Percentiles rank a stretch among this genome's conserved stretches.
Conservation (phyloP, 768 basidiomycete species). For the Tylopilus plumbeoviolaceoides region DNA sequence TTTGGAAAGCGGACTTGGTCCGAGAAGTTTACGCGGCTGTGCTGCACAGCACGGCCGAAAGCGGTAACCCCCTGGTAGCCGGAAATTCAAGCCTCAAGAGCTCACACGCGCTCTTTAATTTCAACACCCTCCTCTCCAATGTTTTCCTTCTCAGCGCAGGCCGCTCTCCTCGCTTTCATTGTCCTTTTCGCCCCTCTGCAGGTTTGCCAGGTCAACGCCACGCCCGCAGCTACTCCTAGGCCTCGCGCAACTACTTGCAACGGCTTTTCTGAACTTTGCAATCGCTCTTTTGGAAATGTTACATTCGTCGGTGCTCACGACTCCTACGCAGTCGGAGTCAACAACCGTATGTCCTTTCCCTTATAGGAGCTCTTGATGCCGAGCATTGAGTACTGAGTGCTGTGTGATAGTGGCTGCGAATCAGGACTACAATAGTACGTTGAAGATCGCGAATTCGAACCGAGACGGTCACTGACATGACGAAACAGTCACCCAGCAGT, state of each 20-base stretch:
- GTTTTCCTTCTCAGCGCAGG: conserved; percentile 12
- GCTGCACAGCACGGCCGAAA: too few species aligned
- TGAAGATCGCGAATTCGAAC: neutral
- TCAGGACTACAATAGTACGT: conserved; percentile 73
- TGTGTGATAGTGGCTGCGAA: conserved; percentile 59
- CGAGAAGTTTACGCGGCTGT: too few species aligned
- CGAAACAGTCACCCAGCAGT: conserved; percentile 68
- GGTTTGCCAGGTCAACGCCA: conserved; percentile 13
- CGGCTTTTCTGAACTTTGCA: conserved; percentile 77
- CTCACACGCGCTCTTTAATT: neutral
- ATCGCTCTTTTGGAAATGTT: conserved; percentile 70
- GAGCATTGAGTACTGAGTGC: neutral
- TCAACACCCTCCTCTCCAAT: neutral
- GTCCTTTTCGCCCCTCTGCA: neutral
- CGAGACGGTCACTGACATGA: neutral
- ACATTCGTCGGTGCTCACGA: conserved; percentile 92
- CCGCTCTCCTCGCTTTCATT: conserved; percentile 12
- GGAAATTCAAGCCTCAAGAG: too few species aligned
- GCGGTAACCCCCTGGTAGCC: too few species aligned
- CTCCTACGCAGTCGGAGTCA: conserved; percentile 78
- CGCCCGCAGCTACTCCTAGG: conserved; percentile 7
- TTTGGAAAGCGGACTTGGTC: too few species aligned
- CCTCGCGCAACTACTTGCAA: conserved; percentile 76
- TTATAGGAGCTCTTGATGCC: neutral
- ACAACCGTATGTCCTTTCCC: conserved; percentile 47